Base-by-base conservation (phyloP, 2,329 filamentous ascomycete species). In the Triangularia setosa region DNA sequence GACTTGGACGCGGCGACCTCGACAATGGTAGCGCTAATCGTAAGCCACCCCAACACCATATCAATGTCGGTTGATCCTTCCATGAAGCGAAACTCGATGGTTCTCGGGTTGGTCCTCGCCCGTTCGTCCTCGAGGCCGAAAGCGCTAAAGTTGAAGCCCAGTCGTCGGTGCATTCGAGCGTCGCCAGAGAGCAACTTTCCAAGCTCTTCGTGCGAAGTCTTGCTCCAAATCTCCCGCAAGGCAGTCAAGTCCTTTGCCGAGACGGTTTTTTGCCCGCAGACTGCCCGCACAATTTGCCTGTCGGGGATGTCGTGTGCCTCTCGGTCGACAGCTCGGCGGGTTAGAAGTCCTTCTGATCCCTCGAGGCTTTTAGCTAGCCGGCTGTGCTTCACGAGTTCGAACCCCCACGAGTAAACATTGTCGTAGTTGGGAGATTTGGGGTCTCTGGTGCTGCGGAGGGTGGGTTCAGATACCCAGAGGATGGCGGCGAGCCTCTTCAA, bases 91-190 rank as follows among this genome's bases (percentile, higher is more conserved):
- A 78, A 76, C 67, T 79, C 77, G 56, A 79, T 65, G 0, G 77
- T 79, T 35, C 73, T 72, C 0, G 77, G 77, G 25, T 74, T 76
- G 12, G 65, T 71, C 5, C 69, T 61, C 0, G 76, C 73, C 1
- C 75, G 69, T 52, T 75, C 75, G 62, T 77, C 75, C 56, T 78
- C 76, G 27, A 71, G 67, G 1, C 74, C 76, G 54, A 79, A 77
- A 1, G 75, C 73, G 63, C 76, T 76, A 56, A 79, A 79, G 68
- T 79, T 79, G 72, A 78, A 78, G 1, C 78, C 77, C 2, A 79
- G 73, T 4, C 77, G 74, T 0, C 76, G 73, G 66, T 76, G 73
- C 61, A 72, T 71, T 33, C 69, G 71, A 30, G 70, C 69, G 0
- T 70, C 64, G 0, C 77, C 77, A 1, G 77, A 77, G 12, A 79